A percentile compares a stretch with the other conserved stretches of the same genome.
Conservation (phyloP, 148 eudicot genomes). For the Heliamphora exappendiculata region DNA sequence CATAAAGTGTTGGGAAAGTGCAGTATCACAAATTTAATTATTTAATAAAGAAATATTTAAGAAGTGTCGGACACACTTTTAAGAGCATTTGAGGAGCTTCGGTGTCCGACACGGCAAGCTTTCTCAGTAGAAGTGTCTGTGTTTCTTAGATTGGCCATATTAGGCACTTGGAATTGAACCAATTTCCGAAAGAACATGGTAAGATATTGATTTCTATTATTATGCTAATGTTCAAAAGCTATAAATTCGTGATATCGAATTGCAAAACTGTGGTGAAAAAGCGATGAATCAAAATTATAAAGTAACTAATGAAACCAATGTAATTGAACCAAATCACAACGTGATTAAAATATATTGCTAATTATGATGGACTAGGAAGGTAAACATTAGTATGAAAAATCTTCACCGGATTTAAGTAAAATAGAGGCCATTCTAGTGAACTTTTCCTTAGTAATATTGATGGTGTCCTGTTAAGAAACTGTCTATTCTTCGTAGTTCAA, state of each 20-base stretch:
- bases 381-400: not conserved
- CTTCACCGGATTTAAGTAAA: not conserved
- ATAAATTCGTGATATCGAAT: not conserved
- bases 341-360: not conserved
- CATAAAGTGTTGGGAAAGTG: too few relatives aligned
- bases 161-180: not conserved
- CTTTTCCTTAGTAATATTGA: not conserved
- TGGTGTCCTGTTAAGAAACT: not conserved
- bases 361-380: not conserved
- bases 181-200: not conserved
- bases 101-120: too few relatives aligned
- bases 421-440: not conserved
- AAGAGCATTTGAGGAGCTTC: too few relatives aligned
- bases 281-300: not conserved
- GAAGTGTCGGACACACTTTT: too few relatives aligned
- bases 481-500: not conserved
- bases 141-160: too few relatives aligned
- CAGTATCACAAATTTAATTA: too few relatives aligned
- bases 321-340: not conserved
- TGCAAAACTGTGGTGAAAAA: not conserved
- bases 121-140: too few relatives aligned
- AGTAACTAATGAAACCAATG: not conserved
- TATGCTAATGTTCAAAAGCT: not conserved
- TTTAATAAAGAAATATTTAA: too few relatives aligned
- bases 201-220: not conserved